A percentile compares a stretch with the other conserved stretches of the same genome.
These are phyloP conservation scores for Hypomontagnella monticulosa DNA, from an alignment of 495 filamentous ascomycete species.

Conservation along the genomic window DNA sequence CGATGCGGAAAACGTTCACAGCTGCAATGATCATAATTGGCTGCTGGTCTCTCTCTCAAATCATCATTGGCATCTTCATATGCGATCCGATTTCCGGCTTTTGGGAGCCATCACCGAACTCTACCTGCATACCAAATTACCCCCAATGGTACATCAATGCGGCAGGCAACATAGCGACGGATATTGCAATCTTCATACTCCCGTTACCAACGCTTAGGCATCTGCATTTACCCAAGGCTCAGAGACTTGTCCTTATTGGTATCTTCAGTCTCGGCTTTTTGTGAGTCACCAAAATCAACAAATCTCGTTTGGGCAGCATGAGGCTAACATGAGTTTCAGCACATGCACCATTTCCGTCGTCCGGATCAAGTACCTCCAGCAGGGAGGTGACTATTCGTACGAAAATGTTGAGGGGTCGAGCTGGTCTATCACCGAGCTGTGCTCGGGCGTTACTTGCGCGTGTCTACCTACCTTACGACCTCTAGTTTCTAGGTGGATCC, in stretches of 20 bases:
- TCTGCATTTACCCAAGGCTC: conserved; percentile 50
- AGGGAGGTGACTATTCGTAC: conserved; percentile 61
- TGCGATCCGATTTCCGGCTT: conserved; percentile 48
- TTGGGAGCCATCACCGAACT: conserved; percentile 45
- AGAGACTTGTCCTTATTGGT: conserved; percentile 47
- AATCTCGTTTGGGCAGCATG: not conserved
- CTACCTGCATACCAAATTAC: conserved; percentile 44
- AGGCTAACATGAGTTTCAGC: conserved; percentile 37
- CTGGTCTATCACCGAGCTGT: conserved; percentile 68
- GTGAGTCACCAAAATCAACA: conserved; percentile 29
- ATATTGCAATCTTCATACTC: conserved; percentile 50
- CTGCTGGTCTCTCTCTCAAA: conserved; percentile 52
- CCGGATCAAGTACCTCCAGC: conserved; percentile 60
- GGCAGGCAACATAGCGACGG: conserved; percentile 52
- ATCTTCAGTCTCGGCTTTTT: conserved; percentile 55
- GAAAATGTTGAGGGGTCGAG: conserved; percentile 67
- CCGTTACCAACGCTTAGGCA: conserved; percentile 47
- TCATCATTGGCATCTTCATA: conserved; percentile 51
- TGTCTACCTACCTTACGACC: conserved; percentile 66
- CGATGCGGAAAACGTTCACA: conserved; percentile 44
- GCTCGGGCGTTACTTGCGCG: conserved; percentile 66
- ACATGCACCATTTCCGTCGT: conserved; percentile 67
- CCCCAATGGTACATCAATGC: conserved; percentile 55
- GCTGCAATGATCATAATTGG: conserved; percentile 47
- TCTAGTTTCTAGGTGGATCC: conserved; percentile 55